A percentile compares a stretch with the other conserved stretches of the same genome.
Conservation (phyloP, 129 eudicot genomes). For the Flaveria sonorensis region DNA sequence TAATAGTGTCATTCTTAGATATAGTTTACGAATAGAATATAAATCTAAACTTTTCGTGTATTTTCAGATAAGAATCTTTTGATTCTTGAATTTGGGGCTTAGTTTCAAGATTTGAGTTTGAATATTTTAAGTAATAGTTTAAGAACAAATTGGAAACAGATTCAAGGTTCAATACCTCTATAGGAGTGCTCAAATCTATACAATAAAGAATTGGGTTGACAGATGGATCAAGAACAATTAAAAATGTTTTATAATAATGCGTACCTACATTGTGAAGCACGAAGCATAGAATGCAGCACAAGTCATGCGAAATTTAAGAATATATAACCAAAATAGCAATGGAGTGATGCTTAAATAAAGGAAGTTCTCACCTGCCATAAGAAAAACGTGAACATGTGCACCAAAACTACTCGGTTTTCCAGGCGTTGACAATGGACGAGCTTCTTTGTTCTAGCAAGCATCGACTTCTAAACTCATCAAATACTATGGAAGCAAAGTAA, state of each 20-base stretch:
- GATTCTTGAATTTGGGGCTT: constrained; percentile 10
- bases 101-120: constrained; percentile 11
- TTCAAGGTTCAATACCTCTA: constrained; percentile 27
- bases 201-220: constrained; percentile 27
- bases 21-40: constrained; percentile 22
- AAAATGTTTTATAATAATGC: constrained; percentile 18
- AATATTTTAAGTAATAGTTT: constrained; percentile 28
- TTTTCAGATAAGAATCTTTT: constrained; percentile 28
- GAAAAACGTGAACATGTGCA: not conserved
- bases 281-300: constrained; percentile 37
- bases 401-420: constrained; percentile 20
- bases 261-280: constrained; percentile 39
- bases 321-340: constrained; percentile 21
- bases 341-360: constrained; percentile 25
- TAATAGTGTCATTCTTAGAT: constrained; percentile 23
- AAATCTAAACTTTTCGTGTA: constrained; percentile 17
- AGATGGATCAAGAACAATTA: constrained; percentile 22
- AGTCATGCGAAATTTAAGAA: constrained; percentile 34
- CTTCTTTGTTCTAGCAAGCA: constrained; percentile 12
- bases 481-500: not conserved
- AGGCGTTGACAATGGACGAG: constrained; percentile 6
- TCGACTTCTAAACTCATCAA: not conserved
- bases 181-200: constrained; percentile 18
- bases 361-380: constrained; percentile 24
- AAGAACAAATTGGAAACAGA: constrained; percentile 9